Evolutionary conservation across 805 yeast genomes (phyloP).

Genomic region (Cephaloascus albidus): DNA sequence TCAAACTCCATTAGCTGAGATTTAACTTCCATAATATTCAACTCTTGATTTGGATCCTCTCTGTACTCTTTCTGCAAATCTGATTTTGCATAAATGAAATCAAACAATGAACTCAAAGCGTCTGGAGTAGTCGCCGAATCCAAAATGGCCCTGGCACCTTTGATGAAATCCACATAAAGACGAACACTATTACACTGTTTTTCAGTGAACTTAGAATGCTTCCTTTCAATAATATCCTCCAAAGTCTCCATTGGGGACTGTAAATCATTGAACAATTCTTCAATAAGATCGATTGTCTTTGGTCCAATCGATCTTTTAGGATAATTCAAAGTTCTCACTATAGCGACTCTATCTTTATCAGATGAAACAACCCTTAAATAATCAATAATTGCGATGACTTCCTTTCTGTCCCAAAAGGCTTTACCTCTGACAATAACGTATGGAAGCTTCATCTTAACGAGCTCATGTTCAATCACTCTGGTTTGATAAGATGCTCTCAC

Average conservation of each 20-base stretch:
- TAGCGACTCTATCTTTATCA: constrained; percentile 51
- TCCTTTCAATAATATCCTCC: constrained; percentile 1
- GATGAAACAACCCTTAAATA: constrained; percentile 55
- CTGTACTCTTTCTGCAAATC: constrained; percentile 18
- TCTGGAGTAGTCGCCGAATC: constrained; percentile 3
- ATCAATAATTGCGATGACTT: constrained; percentile 53
- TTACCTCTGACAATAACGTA: constrained; percentile 63
- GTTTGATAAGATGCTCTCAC: constrained; percentile 59
- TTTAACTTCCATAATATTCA: constrained; percentile 30
- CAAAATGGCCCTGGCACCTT: constrained; percentile 8
- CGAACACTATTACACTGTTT: constrained; percentile 13
- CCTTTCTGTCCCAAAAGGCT: constrained; percentile 74
- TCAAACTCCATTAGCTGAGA: constrained; percentile 23
- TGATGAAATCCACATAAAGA: constrained; percentile 17
- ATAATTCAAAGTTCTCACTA: constrained; percentile 42
- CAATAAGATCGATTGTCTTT: constrained; percentile 30
- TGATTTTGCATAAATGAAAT: constrained; percentile 14
- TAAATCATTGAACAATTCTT: constrained; percentile 5
- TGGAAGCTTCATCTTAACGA: constrained; percentile 48
- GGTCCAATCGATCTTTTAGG: constrained; percentile 68
- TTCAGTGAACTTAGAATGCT: constrained; percentile 5
- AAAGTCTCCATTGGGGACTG: constrained; percentile 5
- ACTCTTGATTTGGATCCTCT: constrained; percentile 16
- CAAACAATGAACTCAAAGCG: constrained; percentile 11
- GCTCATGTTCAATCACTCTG: constrained; percentile 52